Evolutionary conservation across 345 rosid species (phyloP).

Genomic region (Carallia pectinifolia): DNA sequence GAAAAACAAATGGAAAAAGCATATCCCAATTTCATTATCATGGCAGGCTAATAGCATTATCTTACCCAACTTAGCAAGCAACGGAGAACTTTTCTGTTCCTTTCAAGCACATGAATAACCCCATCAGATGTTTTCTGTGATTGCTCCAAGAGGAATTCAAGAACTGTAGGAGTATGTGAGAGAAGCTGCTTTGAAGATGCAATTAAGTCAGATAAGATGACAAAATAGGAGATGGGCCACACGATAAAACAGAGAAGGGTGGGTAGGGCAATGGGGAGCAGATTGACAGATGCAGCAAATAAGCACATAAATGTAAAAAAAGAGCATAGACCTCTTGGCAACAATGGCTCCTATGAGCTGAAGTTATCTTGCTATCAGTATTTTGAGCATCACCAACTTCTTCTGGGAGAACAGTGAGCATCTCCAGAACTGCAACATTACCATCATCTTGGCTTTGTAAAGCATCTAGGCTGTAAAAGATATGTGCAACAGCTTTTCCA

Average conservation of each 20-base stretch:
- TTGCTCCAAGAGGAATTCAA: slow-evolving; percentile 82
- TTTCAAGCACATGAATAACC: slow-evolving; percentile 53
- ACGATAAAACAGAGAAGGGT: not conserved
- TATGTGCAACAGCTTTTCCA: slow-evolving; percentile 81
- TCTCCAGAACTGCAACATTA: slow-evolving; percentile 80
- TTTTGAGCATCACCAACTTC: slow-evolving; percentile 70
- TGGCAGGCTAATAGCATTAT: not conserved
- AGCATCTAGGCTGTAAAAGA: slow-evolving; percentile 73
- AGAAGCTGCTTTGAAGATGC: slow-evolving; percentile 55
- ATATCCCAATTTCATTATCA: not conserved
- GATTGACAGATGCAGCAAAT: not conserved
- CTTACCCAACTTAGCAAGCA: slow-evolving; percentile 98
- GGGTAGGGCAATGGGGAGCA: not conserved
- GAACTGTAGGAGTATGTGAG: slow-evolving; percentile 72
- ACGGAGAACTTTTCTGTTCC: slow-evolving; percentile 72
- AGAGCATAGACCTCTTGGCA: slow-evolving; percentile 54
- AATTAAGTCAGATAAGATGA: slow-evolving; percentile 7
- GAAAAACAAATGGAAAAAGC: not conserved
- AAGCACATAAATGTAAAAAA: not conserved
- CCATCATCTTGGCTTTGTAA: slow-evolving; percentile 75
- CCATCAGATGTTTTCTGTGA: slow-evolving; percentile 61
- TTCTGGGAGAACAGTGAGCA: slow-evolving; percentile 94
- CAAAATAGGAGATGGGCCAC: not conserved
- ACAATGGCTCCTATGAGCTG: slow-evolving; percentile 57
- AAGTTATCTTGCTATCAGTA: slow-evolving; percentile 52